phyloP scores from a whole-genome alignment of 176 grass and related monocot genomes.

The Oryza glumipatula region DNA sequence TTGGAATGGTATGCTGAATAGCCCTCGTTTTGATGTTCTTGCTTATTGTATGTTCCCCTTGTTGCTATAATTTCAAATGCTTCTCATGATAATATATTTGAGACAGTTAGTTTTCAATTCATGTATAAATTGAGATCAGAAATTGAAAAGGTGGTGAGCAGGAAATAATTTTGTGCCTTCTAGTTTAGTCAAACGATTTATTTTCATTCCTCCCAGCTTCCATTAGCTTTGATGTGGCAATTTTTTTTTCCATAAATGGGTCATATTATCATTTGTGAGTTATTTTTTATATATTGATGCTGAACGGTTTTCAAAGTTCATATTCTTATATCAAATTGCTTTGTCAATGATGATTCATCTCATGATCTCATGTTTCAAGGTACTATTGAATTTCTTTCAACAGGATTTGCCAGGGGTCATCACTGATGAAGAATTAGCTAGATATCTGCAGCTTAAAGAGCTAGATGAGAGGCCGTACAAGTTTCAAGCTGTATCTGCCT shows the following conservation, averaged over 20 bases:
- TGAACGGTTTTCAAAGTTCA: background rate
- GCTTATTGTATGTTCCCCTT: background rate
- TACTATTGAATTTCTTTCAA: slow-evolving; percentile 31
- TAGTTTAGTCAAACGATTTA: background rate
- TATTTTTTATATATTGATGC: background rate
- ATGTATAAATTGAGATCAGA: background rate
- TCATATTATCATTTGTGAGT: background rate
- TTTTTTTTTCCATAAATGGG: background rate
- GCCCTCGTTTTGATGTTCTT: slow-evolving; percentile 2
- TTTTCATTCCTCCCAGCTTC: background rate
- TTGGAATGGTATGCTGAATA: background rate
- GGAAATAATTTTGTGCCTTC: background rate
- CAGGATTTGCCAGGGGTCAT: slow-evolving; percentile 75
- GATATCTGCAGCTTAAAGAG: slow-evolving; percentile 76
- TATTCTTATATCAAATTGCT: slow-evolving; percentile 19
- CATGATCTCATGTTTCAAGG: slow-evolving; percentile 34
- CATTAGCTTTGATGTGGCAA: background rate
- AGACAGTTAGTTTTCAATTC: background rate
- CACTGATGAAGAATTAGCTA: slow-evolving; percentile 67
- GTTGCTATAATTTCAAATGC: background rate
- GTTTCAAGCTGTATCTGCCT: slow-evolving; percentile 82
- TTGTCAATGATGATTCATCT: slow-evolving; percentile 6
- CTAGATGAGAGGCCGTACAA: slow-evolving; percentile 73
- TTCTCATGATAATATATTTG: background rate
- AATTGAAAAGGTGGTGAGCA: background rate